These are phyloP conservation scores for Tuber umbilicatum DNA, from an alignment of 495 filamentous ascomycete genomes.

Conservation along the genomic window DNA sequence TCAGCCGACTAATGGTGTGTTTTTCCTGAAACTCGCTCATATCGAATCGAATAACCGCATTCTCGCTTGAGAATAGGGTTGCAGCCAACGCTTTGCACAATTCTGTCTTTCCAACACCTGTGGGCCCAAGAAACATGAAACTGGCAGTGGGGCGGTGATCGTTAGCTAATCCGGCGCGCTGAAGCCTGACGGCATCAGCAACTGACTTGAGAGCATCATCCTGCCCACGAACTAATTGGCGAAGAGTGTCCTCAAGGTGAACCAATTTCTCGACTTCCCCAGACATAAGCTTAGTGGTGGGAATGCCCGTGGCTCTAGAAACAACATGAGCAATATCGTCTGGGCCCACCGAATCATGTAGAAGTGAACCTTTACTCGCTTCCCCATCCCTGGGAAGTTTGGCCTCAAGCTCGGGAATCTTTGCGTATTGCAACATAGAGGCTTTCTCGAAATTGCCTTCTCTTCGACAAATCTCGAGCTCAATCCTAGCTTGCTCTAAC, in stretches of 20 bases:
- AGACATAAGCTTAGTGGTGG: conserved; percentile 79
- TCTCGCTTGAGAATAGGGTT: conserved; percentile 87
- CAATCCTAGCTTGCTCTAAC: conserved; percentile 73
- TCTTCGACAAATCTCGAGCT: conserved; percentile 80
- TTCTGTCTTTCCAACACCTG: conserved; percentile 94
- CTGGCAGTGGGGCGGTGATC: conserved; percentile 86
- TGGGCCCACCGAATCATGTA: conserved; percentile 86
- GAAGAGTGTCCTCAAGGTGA: conserved; percentile 86
- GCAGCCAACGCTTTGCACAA: conserved; percentile 91
- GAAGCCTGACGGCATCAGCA: conserved; percentile 87
- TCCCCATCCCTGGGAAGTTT: conserved; percentile 73
- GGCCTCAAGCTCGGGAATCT: conserved; percentile 70
- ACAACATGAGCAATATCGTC: conserved; percentile 94
- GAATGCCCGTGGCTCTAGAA: conserved; percentile 84
- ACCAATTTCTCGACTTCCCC: conserved; percentile 89
- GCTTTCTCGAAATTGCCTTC: conserved; percentile 87
- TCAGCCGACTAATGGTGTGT: conserved; percentile 86
- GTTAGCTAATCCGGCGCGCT: conserved; percentile 81
- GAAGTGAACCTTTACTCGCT: conserved; percentile 52
- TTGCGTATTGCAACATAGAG: conserved; percentile 77
- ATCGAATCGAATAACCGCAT: conserved; percentile 86
- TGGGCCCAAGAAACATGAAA: conserved; percentile 97
- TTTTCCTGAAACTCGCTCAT: conserved; percentile 99
- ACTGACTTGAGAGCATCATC: conserved; percentile 89
- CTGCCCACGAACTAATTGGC: conserved; percentile 80